Evolutionary conservation across 805 yeast genomes (phyloP).

Genomic region (Metschnikowia lunata): DNA sequence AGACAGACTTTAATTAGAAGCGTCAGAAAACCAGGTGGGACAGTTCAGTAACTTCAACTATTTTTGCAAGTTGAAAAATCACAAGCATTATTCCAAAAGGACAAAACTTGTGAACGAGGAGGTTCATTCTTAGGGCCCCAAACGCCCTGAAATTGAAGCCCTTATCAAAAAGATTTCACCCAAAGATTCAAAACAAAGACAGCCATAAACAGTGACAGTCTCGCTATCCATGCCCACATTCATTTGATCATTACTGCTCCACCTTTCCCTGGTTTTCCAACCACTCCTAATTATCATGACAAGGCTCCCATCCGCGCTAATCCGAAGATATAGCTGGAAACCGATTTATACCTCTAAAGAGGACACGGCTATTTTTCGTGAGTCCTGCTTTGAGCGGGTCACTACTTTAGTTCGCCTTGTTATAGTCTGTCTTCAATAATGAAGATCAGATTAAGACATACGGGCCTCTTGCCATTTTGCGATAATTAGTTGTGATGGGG

Average conservation of each 20-base stretch:
- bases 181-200: too few relatives aligned
- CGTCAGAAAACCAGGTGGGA: neutral
- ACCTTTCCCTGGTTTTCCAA: constrained; percentile 1
- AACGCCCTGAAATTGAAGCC: too few relatives aligned
- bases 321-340: constrained; percentile 20
- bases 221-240: too few relatives aligned
- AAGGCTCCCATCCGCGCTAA: constrained; percentile 46
- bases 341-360: constrained; percentile 15
- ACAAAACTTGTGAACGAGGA: too few relatives aligned
- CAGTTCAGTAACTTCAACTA: too few relatives aligned
- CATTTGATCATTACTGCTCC: too few relatives aligned
- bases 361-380: constrained; percentile 8
- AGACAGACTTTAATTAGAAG: constrained; percentile 6
- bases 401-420: constrained; percentile 13
- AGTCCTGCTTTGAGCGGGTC: constrained; percentile 9
- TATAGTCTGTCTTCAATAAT: constrained; percentile 18
- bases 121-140: too few relatives aligned
- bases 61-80: too few relatives aligned
- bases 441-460: constrained; percentile 30
- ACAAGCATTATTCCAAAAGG: too few relatives aligned
- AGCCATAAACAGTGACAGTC: too few relatives aligned
- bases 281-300: constrained; percentile 37
- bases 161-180: too few relatives aligned
- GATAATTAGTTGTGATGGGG: constrained; percentile 22
- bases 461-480: constrained; percentile 52